A percentile compares a stretch with the other conserved stretches of the same genome.
phyloP scores from a whole-genome alignment of 441 rosid species.

The Dalechampia spathulata region DNA sequence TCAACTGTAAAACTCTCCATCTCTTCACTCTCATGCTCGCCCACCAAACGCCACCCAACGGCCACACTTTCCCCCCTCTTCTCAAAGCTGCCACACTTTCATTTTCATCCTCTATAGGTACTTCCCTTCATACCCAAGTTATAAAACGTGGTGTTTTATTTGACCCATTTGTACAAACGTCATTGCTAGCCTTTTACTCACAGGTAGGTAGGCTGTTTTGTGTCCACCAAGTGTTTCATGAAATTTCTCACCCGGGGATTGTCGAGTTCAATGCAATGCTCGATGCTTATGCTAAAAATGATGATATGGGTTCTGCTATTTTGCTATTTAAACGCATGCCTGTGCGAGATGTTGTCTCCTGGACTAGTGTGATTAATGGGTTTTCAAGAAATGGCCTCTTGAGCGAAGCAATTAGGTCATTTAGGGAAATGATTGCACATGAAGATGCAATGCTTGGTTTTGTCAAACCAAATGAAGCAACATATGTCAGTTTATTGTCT shows the following conservation, averaged over 20 bases:
- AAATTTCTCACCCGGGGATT: slow-evolving; percentile 37
- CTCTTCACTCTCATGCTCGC: slow-evolving; percentile 57
- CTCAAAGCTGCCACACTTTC: slow-evolving; percentile 35
- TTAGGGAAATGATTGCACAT: slow-evolving; percentile 37
- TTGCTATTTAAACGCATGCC: slow-evolving; percentile 36
- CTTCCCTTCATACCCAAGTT: slow-evolving; percentile 46
- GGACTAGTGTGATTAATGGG: slow-evolving; percentile 67
- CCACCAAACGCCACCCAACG: slow-evolving; percentile 36
- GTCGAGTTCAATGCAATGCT: slow-evolving; percentile 48
- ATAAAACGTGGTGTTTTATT: slow-evolving; percentile 35
- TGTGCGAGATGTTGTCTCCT: slow-evolving; percentile 50
- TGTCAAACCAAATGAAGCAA: slow-evolving; percentile 24
- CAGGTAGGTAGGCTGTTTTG: slow-evolving; percentile 18
- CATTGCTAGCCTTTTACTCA: slow-evolving; percentile 37
- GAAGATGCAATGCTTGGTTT: slow-evolving; percentile 3
- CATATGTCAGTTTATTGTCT: slow-evolving; percentile 45
- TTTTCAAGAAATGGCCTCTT: slow-evolving; percentile 34
- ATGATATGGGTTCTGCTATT: slow-evolving; percentile 44
- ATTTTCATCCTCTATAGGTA: slow-evolving; percentile 23
- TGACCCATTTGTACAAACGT: slow-evolving; percentile 50
- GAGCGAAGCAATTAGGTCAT: slow-evolving; percentile 30
- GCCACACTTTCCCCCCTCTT: slow-evolving; percentile 58
- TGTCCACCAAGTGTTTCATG: slow-evolving; percentile 50
- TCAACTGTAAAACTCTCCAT: slow-evolving; percentile 23
- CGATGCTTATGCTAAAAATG: slow-evolving; percentile 51